Evolutionary conservation across 257 asterid genomes (phyloP).

Genomic region (Nicotiana sylvestris): DNA sequence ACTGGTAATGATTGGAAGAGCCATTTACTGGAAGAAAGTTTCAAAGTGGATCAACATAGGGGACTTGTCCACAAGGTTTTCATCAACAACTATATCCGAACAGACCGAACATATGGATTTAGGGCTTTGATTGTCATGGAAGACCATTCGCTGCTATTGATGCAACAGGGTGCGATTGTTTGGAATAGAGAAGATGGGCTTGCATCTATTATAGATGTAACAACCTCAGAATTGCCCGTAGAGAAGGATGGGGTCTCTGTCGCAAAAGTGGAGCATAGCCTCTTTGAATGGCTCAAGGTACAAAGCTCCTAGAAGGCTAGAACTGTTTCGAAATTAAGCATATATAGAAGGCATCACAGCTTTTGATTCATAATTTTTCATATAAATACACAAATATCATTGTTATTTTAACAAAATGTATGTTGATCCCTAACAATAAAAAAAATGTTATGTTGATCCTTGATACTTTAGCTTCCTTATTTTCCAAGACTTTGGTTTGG

Average conservation of each 20-base stretch:
- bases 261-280: slow-evolving; percentile 86
- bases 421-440: neutral
- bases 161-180: slow-evolving; percentile 85
- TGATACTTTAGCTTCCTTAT: neutral
- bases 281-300: slow-evolving; percentile 94
- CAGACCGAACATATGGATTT: slow-evolving; percentile 83
- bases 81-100: slow-evolving; percentile 69
- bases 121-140: slow-evolving; percentile 94
- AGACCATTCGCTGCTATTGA: slow-evolving; percentile 75
- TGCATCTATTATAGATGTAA: slow-evolving; percentile 81
- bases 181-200: slow-evolving; percentile 96
- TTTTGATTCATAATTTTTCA: neutral
- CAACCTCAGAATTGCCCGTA: slow-evolving; percentile 78
- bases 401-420: neutral
- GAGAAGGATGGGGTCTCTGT: slow-evolving; percentile 87
- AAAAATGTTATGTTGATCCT: neutral
- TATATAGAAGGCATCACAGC: neutral
- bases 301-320: neutral
- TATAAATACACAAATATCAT: neutral
- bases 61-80: slow-evolving; percentile 79
- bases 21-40: slow-evolving; percentile 60
- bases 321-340: neutral
- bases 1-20: slow-evolving; percentile 50
- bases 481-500: neutral
- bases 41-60: slow-evolving; percentile 59